Conservation (phyloP, 73 alveolate genomes). For the Paramecium octaurelia region DNA sequence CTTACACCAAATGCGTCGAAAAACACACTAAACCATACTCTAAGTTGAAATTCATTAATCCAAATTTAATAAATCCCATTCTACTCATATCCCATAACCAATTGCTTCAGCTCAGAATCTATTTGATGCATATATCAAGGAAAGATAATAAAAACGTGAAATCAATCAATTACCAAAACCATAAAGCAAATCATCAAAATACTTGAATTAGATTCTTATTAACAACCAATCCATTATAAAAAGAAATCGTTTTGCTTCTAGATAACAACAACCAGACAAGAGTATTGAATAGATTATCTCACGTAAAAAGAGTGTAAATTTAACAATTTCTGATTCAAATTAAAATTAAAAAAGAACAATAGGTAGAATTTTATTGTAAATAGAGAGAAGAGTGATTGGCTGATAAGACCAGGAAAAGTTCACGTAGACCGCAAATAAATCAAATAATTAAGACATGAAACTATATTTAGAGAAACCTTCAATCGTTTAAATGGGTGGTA, state of each 20-base stretch:
- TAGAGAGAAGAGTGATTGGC: not conserved
- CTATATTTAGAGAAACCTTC: not conserved
- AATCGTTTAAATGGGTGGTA: constrained; percentile 17
- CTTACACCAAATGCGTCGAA: not conserved
- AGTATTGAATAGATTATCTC: not conserved
- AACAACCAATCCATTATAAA: not conserved
- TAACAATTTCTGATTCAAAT: not conserved
- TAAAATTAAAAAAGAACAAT: not conserved
- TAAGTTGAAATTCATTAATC: not conserved
- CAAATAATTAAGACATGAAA: not conserved
- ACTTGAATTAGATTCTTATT: not conserved
- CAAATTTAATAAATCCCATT: not conserved
- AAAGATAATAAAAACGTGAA: not conserved
- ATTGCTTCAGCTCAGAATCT: not conserved
- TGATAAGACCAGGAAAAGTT: not conserved
- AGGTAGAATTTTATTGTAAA: not conserved
- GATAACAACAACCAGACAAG: not conserved
- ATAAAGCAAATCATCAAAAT: not conserved
- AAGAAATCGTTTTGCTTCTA: not conserved
- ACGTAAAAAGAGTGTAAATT: not conserved
- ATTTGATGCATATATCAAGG: constrained; percentile 11
- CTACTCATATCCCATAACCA: not conserved
- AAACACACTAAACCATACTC: not conserved
- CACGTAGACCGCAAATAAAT: not conserved
- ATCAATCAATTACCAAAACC: not conserved